phyloP scores from a whole-genome alignment of 805 yeast species.

The Middelhovenomyces tepae region DNA sequence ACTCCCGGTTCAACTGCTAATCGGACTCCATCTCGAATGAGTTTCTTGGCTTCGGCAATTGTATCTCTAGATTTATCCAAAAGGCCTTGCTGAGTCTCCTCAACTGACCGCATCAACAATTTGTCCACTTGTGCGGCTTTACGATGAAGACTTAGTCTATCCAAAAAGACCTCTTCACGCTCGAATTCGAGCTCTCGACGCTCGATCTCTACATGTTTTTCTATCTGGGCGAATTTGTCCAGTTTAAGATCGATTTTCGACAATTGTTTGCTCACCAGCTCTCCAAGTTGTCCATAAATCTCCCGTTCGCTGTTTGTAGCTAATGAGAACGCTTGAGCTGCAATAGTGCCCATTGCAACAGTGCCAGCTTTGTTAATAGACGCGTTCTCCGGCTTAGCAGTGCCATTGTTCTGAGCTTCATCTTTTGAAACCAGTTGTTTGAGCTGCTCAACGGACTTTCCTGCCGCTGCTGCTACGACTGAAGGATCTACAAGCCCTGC shows the following conservation, averaged over 20 bases:
- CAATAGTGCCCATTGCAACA: slow-evolving; percentile 66
- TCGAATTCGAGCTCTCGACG: slow-evolving; percentile 34
- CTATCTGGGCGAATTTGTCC: slow-evolving; percentile 56
- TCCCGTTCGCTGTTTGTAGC: slow-evolving; percentile 52
- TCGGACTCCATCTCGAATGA: slow-evolving; percentile 8
- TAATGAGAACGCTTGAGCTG: slow-evolving; percentile 70
- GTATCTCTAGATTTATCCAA: slow-evolving; percentile 18
- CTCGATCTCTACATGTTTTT: slow-evolving; percentile 40
- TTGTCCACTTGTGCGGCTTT: slow-evolving; percentile 47
- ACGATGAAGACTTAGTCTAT: slow-evolving; percentile 58
- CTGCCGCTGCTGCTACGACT: slow-evolving; percentile 74
- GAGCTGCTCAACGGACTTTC: slow-evolving; percentile 38
- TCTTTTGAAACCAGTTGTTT: slow-evolving; percentile 36
- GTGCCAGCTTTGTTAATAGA: slow-evolving; percentile 51
- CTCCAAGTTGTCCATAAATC: slow-evolving; percentile 47
- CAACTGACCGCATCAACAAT: slow-evolving; percentile 42
- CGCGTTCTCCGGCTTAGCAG: slow-evolving; percentile 10
- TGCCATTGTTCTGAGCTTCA: slow-evolving; percentile 5
- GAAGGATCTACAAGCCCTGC: slow-evolving; percentile 79
- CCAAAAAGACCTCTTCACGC: slow-evolving; percentile 45
- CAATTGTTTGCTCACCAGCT: slow-evolving; percentile 60
- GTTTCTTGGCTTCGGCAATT: slow-evolving; percentile 16
- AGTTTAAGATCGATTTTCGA: slow-evolving; percentile 69
- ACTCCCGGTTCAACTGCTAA: slow-evolving; percentile 9
- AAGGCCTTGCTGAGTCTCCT: slow-evolving; percentile 20